Evolutionary conservation across 2,329 filamentous ascomycete genomes (phyloP).

Genomic region (Fusarium aywerte): DNA sequence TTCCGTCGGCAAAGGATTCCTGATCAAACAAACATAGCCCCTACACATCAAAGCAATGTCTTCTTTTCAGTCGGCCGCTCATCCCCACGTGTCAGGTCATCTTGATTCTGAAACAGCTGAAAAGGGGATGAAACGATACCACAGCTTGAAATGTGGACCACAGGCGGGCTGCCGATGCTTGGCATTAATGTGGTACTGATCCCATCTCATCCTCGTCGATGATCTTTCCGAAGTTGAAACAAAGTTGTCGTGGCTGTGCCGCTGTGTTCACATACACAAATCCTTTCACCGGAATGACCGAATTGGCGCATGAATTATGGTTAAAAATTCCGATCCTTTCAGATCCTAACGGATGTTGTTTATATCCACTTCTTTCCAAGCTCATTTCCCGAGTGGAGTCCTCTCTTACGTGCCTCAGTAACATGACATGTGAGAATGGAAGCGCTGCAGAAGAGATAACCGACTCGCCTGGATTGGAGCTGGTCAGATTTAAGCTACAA

Average conservation of each 20-base stretch:
- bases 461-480: background rate
- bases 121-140: background rate
- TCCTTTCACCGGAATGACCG: background rate
- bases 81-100: background rate
- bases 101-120: background rate
- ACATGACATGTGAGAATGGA: background rate
- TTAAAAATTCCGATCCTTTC: background rate
- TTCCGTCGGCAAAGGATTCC: too few relatives aligned
- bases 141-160: background rate
- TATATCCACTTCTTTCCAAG: background rate
- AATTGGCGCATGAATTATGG: background rate
- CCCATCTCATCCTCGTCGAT: background rate
- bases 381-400: background rate
- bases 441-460: background rate
- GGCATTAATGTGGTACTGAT: background rate
- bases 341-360: background rate
- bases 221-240: background rate
- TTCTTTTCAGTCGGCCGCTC: background rate
- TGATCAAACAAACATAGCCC: background rate
- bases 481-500: background rate
- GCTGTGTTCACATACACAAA: background rate
- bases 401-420: too few relatives aligned
- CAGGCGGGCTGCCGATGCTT: background rate
- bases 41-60: background rate
- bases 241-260: conserved; percentile 1